Conservation (phyloP, 2,329 filamentous ascomycete species). For the Botrytis byssoidea region DNA sequence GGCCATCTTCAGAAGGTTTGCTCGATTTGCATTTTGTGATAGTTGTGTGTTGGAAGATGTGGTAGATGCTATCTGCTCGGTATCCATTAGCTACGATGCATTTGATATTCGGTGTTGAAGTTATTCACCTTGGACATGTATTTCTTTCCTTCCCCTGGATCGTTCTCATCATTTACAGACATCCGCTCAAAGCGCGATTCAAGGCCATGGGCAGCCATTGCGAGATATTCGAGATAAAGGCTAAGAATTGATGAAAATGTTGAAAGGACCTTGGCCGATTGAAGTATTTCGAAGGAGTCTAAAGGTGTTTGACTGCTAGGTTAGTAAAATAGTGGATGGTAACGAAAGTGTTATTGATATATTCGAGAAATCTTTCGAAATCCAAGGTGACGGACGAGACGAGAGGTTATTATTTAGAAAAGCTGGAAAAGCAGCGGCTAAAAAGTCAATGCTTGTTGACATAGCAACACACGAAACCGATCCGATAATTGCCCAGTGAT, state of each 20-base stretch:
- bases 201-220: conserved; percentile 72
- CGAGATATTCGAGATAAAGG: background rate
- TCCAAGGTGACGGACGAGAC: background rate
- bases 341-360: background rate
- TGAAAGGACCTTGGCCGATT: background rate
- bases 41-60: conserved; percentile 40
- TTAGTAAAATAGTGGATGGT: conserved; percentile 25
- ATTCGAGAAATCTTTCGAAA: background rate
- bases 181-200: conserved; percentile 89
- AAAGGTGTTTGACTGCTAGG: conserved; percentile 2
- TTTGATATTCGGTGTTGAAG: conserved; percentile 26
- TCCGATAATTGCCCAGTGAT: background rate
- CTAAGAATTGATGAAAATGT: background rate
- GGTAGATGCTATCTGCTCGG: conserved; percentile 31
- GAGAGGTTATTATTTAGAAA: conserved; percentile 12
- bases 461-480: conserved; percentile 1
- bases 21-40: conserved; percentile 58
- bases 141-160: conserved; percentile 53
- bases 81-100: conserved; percentile 40
- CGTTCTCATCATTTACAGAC: conserved; percentile 86
- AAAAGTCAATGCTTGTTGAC: conserved; percentile 10
- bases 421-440: background rate
- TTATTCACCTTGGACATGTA: conserved; percentile 77
- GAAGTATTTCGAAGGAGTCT: background rate
- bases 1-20: conserved; percentile 83